Evolutionary conservation across 2,329 filamentous ascomycete genomes (phyloP).

Genomic region (Elsinoe ampelina): DNA sequence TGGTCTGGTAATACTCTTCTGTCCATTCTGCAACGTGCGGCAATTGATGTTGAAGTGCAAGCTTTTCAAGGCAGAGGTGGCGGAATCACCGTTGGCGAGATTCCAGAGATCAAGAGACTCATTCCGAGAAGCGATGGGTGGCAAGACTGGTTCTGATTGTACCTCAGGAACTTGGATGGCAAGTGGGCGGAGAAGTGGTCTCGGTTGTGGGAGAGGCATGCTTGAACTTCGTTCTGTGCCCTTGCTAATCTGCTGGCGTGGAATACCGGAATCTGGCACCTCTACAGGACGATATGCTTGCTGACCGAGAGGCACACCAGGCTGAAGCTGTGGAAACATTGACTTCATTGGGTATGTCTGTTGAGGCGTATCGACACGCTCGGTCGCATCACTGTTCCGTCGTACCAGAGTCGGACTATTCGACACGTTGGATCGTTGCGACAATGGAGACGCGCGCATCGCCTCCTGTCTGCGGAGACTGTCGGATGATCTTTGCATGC

Average conservation of each 20-base stretch:
- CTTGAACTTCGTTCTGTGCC: background rate
- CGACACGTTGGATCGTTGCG: slow-evolving; percentile 8
- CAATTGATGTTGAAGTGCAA: slow-evolving; percentile 8
- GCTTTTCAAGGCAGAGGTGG: background rate
- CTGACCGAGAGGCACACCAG: slow-evolving; percentile 53
- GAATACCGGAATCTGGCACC: background rate
- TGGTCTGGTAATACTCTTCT: slow-evolving; percentile 8
- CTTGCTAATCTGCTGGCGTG: slow-evolving; percentile 6
- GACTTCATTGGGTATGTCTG: slow-evolving; percentile 32
- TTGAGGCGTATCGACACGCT: background rate
- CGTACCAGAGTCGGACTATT: slow-evolving; percentile 14
- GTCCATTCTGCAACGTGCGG: background rate
- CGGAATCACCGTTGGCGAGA: slow-evolving; percentile 12
- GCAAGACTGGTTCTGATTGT: slow-evolving; percentile 10
- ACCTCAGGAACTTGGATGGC: slow-evolving; percentile 13
- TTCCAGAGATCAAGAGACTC: slow-evolving; percentile 11
- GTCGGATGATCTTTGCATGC: background rate
- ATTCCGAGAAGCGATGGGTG: background rate
- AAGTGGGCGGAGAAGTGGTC: background rate
- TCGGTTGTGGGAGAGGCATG: background rate
- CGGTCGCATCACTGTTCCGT: slow-evolving; percentile 7
- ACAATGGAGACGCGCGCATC: background rate
- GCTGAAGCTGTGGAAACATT: slow-evolving; percentile 69
- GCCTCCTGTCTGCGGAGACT: background rate
- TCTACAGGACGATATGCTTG: slow-evolving; percentile 53